Conservation (phyloP, 495 filamentous ascomycete species). For the Aspergillus wentii region DNA sequence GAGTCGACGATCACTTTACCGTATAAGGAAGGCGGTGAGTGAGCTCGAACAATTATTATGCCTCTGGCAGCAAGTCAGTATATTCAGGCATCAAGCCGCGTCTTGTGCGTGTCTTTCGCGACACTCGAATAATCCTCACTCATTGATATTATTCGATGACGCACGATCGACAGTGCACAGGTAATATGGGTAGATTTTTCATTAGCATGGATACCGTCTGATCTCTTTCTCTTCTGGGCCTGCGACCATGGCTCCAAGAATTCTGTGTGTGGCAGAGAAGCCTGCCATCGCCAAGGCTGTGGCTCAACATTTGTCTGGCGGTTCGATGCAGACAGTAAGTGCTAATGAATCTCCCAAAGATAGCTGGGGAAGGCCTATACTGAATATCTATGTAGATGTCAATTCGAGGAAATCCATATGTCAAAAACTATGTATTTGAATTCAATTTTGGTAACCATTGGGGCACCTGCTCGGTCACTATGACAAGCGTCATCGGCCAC, state of each 20-base stretch:
- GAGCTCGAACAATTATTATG: constrained; percentile 7
- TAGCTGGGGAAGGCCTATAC: too few species aligned
- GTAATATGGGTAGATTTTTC: too few species aligned
- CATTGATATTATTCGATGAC: too few species aligned
- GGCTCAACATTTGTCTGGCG: constrained; percentile 79
- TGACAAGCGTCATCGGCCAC: constrained; percentile 91
- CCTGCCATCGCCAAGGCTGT: constrained; percentile 95
- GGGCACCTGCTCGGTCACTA: constrained; percentile 78
- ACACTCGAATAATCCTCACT: too few species aligned
- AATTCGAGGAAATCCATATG: constrained; percentile 63
- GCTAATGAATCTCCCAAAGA: background rate
- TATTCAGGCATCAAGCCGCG: constrained; percentile 3
- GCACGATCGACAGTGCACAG: too few species aligned
- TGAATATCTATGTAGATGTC: constrained; percentile 40
- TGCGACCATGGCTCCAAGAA: constrained; percentile 44
- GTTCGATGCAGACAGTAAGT: constrained; percentile 64
- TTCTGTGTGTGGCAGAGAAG: constrained; percentile 96
- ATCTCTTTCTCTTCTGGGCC: too few species aligned
- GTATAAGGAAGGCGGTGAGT: too few species aligned
- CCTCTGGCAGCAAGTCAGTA: constrained; percentile 21
- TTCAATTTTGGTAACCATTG: constrained; percentile 80
- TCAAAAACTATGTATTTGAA: constrained; percentile 91
- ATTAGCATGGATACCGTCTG: too few species aligned
- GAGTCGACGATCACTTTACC: too few species aligned
- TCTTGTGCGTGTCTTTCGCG: constrained; percentile 5